These are phyloP conservation scores for Kazachstania sp. DNA, from an alignment of 1,139 yeast genomes.

Conservation along the genomic window DNA sequence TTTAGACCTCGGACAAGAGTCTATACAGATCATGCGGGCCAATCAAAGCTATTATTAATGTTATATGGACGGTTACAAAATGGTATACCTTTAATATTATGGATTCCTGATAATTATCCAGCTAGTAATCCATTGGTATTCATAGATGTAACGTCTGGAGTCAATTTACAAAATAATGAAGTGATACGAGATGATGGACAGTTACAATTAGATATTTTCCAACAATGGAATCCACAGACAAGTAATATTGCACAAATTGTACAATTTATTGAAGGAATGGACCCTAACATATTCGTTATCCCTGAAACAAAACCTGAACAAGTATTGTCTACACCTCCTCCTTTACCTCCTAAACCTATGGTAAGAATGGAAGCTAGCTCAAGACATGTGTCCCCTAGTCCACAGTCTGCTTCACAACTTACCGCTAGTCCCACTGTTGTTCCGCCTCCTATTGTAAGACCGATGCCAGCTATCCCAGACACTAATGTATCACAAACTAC, in stretches of 20 bases:
- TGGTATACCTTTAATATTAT: conserved; percentile 57
- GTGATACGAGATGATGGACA: conserved; percentile 67
- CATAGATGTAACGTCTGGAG: conserved; percentile 41
- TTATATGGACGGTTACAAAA: conserved; percentile 42
- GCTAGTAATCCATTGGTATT: conserved; percentile 50
- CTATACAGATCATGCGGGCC: conserved; percentile 53
- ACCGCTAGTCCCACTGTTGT: not conserved
- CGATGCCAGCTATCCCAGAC: not conserved
- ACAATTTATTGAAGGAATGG: not conserved
- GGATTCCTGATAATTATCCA: conserved; percentile 75
- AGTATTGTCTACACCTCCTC: conserved; percentile 16
- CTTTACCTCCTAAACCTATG: conserved; percentile 31
- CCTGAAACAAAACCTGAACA: too few relatives aligned
- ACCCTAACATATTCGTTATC: not conserved
- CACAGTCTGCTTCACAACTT: not conserved
- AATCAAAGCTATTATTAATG: conserved; percentile 51
- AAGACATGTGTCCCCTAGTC: not conserved
- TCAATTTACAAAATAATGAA: conserved; percentile 49
- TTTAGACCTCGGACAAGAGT: conserved; percentile 67
- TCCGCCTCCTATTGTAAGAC: not conserved
- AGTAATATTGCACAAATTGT: conserved; percentile 1
- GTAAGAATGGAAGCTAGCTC: not conserved
- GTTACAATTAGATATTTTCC: conserved; percentile 60
- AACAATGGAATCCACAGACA: conserved; percentile 42
- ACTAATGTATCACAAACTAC: not conserved